A percentile compares a stretch with the other conserved stretches of the same genome.
Conservation (phyloP, 1,284 basidiomycete genomes). For the Tylopilus orsonianus region DNA sequence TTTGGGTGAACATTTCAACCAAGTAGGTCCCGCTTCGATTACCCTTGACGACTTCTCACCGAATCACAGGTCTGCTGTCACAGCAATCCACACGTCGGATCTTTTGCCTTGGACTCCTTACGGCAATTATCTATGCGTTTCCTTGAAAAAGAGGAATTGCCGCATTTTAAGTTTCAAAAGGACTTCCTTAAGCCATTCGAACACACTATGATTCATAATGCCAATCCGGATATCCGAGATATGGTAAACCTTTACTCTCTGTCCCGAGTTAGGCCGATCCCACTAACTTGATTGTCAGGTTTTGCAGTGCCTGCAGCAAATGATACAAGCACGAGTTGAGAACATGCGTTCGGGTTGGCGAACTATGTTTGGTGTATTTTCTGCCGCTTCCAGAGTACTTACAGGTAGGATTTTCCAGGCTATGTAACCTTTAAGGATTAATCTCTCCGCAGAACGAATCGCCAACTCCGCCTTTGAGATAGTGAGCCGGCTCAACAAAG, state of each 20-base stretch:
- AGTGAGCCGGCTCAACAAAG: constrained; percentile 86
- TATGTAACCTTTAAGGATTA: constrained; percentile 1
- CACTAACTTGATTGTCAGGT: constrained; percentile 50
- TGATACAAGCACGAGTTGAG: constrained; percentile 93
- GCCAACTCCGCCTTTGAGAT: constrained; percentile 96
- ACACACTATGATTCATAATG: constrained; percentile 96
- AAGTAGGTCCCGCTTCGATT: constrained; percentile 51
- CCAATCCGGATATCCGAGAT: constrained; percentile 93
- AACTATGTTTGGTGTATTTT: constrained; percentile 98
- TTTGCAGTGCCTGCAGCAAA: constrained; percentile 97
- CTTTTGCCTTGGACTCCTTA: constrained; percentile 97
- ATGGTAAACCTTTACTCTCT: constrained; percentile 65
- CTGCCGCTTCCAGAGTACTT: constrained; percentile 91
- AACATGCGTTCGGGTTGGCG: constrained; percentile 99
- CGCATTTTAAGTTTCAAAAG: constrained; percentile 99
- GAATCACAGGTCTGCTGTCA: constrained; percentile 88
- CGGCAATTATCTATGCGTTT: constrained; percentile 98
- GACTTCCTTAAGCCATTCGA: constrained; percentile 99
- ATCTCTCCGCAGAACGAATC: constrained; percentile 69
- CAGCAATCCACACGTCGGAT: constrained; percentile 94
- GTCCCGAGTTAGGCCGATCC: constrained; percentile 2
- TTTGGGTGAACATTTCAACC: constrained; percentile 98
- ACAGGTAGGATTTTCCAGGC: constrained; percentile 56
- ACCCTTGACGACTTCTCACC: constrained; percentile 4
- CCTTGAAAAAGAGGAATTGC: constrained; percentile 96